These are phyloP conservation scores for Nephromyces sp. DNA, from an alignment of 169 alveolate genomes.

Conservation along the genomic window DNA sequence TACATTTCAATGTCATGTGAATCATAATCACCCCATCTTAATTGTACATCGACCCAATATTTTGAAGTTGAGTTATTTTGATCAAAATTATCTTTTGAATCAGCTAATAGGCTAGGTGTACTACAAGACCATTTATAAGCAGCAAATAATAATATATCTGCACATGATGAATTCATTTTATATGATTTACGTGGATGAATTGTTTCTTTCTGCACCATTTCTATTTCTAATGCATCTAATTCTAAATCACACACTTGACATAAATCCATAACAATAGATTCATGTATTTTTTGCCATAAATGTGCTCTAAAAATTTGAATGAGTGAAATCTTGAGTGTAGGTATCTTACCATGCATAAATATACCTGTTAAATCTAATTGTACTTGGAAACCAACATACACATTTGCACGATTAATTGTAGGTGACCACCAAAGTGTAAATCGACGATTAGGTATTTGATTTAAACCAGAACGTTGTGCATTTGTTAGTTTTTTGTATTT, in stretches of 20 bases:
- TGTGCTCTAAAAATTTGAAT: conserved; percentile 99
- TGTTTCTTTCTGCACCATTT: conserved; percentile 98
- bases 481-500: conserved; percentile 97
- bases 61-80: conserved; percentile 39
- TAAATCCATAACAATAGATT: conserved; percentile 97
- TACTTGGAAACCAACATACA: conserved; percentile 99
- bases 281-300: conserved; percentile 99
- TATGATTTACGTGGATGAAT: conserved; percentile 99
- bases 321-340: conserved; percentile 96
- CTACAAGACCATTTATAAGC: conserved; percentile 94
- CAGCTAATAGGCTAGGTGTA: conserved; percentile 93
- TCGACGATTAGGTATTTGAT: conserved; percentile 99
- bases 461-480: conserved; percentile 99
- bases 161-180: conserved; percentile 99
- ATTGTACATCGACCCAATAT: conserved; percentile 88
- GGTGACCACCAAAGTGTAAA: conserved; percentile 99
- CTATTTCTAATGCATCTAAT: conserved; percentile 93
- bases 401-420: conserved; percentile 99
- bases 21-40: conserved; percentile 99
- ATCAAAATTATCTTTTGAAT: conserved; percentile 79
- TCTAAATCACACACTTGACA: conserved; percentile 97
- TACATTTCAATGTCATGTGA: conserved; percentile 99
- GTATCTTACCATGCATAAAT: conserved; percentile 99
- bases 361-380: conserved; percentile 99
- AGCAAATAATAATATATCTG: conserved; percentile 95